A percentile compares a stretch with the other conserved stretches of the same genome.
Conservation (phyloP, 306 rosid species). For the Prunus armeniaca region DNA sequence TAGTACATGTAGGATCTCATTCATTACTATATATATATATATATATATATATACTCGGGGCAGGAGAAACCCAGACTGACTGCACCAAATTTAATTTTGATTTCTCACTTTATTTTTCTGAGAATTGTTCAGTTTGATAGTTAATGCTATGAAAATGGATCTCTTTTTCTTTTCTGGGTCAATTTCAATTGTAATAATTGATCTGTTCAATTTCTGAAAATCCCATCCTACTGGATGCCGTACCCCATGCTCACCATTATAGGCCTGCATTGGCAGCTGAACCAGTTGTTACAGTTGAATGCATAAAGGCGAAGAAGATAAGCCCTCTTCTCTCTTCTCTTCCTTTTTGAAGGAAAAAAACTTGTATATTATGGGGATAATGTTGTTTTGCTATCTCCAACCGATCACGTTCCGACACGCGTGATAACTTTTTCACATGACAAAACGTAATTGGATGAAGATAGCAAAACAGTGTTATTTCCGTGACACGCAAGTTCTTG, state of each 20-base stretch:
- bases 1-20: background rate
- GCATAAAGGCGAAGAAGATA: background rate
- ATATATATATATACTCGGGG: background rate
- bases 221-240: background rate
- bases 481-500: fast-evolving
- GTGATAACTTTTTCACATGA: too few species aligned
- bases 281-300: background rate
- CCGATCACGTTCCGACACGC: fast-evolving
- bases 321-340: background rate
- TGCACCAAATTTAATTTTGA: background rate
- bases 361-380: background rate
- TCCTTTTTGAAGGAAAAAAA: background rate
- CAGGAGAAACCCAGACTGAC: background rate
- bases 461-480: too few species aligned
- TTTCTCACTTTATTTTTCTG: background rate
- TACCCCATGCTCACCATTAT: slow-evolving; percentile 11
- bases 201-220: slow-evolving; percentile 5
- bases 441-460: too few species aligned
- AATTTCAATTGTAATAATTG: background rate
- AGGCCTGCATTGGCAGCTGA: slow-evolving; percentile 16
- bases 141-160: background rate
- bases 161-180: background rate
- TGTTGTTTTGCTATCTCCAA: too few species aligned
- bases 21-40: background rate
- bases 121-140: background rate